Evolutionary conservation across 2,329 filamentous ascomycete species (phyloP).

Genomic region (Chrysoporthe puriensis): DNA sequence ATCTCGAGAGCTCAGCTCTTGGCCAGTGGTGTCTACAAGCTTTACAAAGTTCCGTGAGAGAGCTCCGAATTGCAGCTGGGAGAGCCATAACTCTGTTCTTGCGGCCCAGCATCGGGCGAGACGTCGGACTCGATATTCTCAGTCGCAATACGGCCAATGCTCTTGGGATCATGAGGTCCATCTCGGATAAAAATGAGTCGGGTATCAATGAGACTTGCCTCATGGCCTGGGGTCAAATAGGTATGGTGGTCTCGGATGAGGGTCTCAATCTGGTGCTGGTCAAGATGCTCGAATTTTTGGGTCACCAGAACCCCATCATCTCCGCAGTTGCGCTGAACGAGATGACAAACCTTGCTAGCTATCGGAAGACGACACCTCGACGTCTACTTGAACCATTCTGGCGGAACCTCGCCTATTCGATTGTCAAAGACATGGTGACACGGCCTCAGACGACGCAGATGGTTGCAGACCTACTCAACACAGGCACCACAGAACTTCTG

Average conservation of each 20-base stretch:
- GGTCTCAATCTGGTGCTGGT: slow-evolving; percentile 86
- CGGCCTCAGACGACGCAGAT: slow-evolving; percentile 82
- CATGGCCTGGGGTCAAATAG: slow-evolving; percentile 83
- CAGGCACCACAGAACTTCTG: slow-evolving; percentile 75
- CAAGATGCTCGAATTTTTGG: slow-evolving; percentile 83
- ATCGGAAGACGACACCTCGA: slow-evolving; percentile 62
- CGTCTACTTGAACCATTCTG: slow-evolving; percentile 86
- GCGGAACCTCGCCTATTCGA: slow-evolving; percentile 79
- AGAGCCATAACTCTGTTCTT: slow-evolving; percentile 41
- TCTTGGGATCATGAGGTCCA: slow-evolving; percentile 70
- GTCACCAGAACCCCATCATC: slow-evolving; percentile 78
- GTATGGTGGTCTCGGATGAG: slow-evolving; percentile 74
- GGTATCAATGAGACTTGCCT: slow-evolving; percentile 82
- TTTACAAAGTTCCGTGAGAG: slow-evolving; percentile 80
- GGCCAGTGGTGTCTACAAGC: slow-evolving; percentile 84
- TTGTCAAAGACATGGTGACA: slow-evolving; percentile 78
- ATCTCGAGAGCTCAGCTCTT: slow-evolving; percentile 67
- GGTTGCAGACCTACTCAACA: slow-evolving; percentile 79
- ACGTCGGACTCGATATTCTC: slow-evolving; percentile 41
- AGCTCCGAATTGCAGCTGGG: slow-evolving; percentile 81
- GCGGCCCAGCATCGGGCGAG: slow-evolving; percentile 11
- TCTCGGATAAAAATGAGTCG: slow-evolving; percentile 70
- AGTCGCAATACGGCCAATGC: slow-evolving; percentile 70
- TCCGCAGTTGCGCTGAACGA: slow-evolving; percentile 84
- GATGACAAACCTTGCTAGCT: slow-evolving; percentile 72